Conservation (phyloP, 352 stramenopile genomes). For the Globisporangium polare region DNA sequence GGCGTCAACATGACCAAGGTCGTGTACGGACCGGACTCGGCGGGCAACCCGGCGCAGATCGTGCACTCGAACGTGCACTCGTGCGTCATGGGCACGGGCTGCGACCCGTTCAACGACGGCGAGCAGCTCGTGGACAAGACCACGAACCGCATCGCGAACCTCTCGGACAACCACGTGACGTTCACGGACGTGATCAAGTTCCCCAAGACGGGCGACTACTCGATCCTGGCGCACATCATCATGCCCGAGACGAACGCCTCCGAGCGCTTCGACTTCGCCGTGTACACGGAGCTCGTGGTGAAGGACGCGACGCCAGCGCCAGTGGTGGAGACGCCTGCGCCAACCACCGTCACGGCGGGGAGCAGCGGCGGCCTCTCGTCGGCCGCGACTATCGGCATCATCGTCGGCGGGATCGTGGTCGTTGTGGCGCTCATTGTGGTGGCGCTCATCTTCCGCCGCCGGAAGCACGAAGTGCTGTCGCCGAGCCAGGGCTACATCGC, state of each 20-base stretch:
- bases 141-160: constrained; percentile 46
- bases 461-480: constrained; percentile 17
- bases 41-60: constrained; percentile 43
- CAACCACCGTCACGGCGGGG: not conserved
- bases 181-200: constrained; percentile 40
- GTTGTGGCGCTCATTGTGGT: constrained; percentile 40
- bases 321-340: not conserved
- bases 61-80: constrained; percentile 67
- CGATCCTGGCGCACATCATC: constrained; percentile 58
- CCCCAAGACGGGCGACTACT: constrained; percentile 28
- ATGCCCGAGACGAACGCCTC: constrained; percentile 45
- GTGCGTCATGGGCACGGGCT: constrained; percentile 42
- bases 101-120: constrained; percentile 53
- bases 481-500: constrained; percentile 30
- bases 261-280: constrained; percentile 43
- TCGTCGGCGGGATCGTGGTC: constrained; percentile 50
- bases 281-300: constrained; percentile 41
- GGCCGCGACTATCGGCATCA: constrained; percentile 48
- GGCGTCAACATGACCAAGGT: constrained; percentile 48
- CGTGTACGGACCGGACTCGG: constrained; percentile 30
- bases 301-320: constrained; percentile 15
- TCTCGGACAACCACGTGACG: constrained; percentile 41
- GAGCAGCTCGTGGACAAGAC: constrained; percentile 51
- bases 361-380: constrained; percentile 33
- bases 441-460: constrained; percentile 33